phyloP scores from a whole-genome alignment of 306 rosid species.

The Fragaria vesca region DNA sequence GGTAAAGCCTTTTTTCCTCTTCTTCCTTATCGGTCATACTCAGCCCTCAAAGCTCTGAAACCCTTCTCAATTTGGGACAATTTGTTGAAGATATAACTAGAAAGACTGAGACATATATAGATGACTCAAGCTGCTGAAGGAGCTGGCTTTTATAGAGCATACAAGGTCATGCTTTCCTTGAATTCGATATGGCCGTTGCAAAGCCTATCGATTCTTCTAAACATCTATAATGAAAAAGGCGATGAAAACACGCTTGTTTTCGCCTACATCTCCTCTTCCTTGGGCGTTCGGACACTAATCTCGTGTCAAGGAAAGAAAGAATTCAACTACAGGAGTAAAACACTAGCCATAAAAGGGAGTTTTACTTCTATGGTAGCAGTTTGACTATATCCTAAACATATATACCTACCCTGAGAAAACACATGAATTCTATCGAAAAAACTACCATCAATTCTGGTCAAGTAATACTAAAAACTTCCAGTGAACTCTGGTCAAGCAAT shows the following conservation, averaged over 20 bases:
- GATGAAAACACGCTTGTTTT: background rate
- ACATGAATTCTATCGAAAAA: background rate
- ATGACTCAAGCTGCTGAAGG: background rate
- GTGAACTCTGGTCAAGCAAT: background rate
- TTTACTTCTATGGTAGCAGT: too few species aligned
- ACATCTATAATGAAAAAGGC: background rate
- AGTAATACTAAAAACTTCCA: background rate
- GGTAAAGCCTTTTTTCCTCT: slow-evolving; percentile 37
- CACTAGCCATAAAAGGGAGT: background rate
- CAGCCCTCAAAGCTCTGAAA: background rate
- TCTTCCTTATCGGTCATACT: slow-evolving; percentile 32
- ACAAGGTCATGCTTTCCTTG: background rate
- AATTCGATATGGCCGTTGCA: background rate
- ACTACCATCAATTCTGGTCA: background rate
- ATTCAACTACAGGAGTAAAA: background rate
- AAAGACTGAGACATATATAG: slow-evolving; percentile 1
- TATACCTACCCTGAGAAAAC: background rate
- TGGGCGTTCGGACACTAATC: slow-evolving; percentile 3
- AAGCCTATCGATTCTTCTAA: background rate
- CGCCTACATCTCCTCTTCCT: background rate
- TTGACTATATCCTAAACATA: background rate
- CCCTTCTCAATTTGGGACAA: background rate
- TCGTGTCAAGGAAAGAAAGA: slow-evolving; percentile 14
- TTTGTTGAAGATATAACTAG: background rate
- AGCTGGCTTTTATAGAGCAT: slow-evolving; percentile 13